A percentile compares a stretch with the other conserved stretches of the same genome.
Conservation (phyloP, 192 early-diverging fungal genomes). For the Coemansia sp. region DNA sequence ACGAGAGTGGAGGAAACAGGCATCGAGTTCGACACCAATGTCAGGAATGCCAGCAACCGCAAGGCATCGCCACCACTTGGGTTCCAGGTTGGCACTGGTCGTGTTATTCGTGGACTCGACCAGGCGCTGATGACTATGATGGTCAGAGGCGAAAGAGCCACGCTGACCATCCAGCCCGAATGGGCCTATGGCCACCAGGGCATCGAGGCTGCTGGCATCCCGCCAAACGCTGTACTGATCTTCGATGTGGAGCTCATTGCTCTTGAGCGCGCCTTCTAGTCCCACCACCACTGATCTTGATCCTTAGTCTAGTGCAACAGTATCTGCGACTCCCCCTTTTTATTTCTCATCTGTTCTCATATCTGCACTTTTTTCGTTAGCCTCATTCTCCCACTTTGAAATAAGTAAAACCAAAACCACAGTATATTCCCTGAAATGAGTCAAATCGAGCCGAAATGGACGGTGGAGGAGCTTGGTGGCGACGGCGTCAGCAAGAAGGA, state of each 20-base stretch:
- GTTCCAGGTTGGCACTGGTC: slow-evolving; percentile 88
- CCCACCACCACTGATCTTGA: too few relatives aligned
- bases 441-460: slow-evolving; percentile 57
- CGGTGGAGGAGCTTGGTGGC: slow-evolving; percentile 59
- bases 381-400: not conserved
- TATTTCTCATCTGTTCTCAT: not conserved
- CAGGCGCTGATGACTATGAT: slow-evolving; percentile 89
- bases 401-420: not conserved
- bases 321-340: too few relatives aligned
- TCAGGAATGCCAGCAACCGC: slow-evolving; percentile 47
- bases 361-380: not conserved
- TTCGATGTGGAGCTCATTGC: slow-evolving; percentile 79
- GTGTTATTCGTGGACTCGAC: slow-evolving; percentile 87
- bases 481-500: slow-evolving; percentile 75
- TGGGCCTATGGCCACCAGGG: slow-evolving; percentile 85
- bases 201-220: slow-evolving; percentile 66
- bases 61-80: slow-evolving; percentile 67
- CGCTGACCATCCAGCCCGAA: slow-evolving; percentile 76
- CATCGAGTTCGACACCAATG: slow-evolving; percentile 70
- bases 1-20: slow-evolving; percentile 67
- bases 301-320: too few relatives aligned
- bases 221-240: slow-evolving; percentile 74
- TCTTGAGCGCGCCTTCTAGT: slow-evolving; percentile 33
- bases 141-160: slow-evolving; percentile 84
- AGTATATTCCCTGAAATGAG: slow-evolving; percentile 11